These are phyloP conservation scores for Pilasporangium apinafurcum DNA, from an alignment of 352 stramenopile species.

Conservation along the genomic window DNA sequence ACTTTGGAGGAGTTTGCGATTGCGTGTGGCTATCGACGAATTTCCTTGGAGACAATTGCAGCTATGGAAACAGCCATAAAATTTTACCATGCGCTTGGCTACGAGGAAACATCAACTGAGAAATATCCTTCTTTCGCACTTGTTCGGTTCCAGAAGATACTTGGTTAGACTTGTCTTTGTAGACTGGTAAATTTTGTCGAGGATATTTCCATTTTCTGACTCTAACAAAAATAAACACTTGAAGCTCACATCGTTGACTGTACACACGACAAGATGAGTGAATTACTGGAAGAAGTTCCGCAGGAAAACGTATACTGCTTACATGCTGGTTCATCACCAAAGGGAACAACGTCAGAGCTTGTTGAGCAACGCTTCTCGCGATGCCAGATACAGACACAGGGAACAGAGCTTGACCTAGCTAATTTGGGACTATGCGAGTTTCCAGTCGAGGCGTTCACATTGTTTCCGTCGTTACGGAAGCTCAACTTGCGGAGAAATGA, in stretches of 20 bases:
- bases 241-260: no score
- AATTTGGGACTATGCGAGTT: conserved; percentile 25
- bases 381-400: conserved; percentile 18
- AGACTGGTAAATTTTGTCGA: no score
- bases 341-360: no score
- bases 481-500: conserved; percentile 44
- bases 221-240: no score
- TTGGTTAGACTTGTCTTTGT: conserved; percentile 11
- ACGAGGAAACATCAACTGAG: conserved; percentile 18
- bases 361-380: conserved; percentile 7
- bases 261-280: no score
- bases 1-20: conserved; percentile 31
- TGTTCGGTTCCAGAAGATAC: conserved; percentile 39
- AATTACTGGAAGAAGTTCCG: no score
- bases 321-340: background rate
- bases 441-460: conserved; percentile 17
- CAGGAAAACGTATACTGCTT: no score
- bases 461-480: conserved; percentile 32
- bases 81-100: conserved; percentile 40
- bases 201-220: no score
- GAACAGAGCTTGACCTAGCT: conserved; percentile 41
- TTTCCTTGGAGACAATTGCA: conserved; percentile 59
- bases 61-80: conserved; percentile 46
- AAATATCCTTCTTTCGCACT: conserved; percentile 42
- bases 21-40: conserved; percentile 16